A percentile compares a stretch with the other conserved stretches of the same genome.
phyloP scores from a whole-genome alignment of 2,329 filamentous ascomycete species.

The Fusarium redolens region DNA sequence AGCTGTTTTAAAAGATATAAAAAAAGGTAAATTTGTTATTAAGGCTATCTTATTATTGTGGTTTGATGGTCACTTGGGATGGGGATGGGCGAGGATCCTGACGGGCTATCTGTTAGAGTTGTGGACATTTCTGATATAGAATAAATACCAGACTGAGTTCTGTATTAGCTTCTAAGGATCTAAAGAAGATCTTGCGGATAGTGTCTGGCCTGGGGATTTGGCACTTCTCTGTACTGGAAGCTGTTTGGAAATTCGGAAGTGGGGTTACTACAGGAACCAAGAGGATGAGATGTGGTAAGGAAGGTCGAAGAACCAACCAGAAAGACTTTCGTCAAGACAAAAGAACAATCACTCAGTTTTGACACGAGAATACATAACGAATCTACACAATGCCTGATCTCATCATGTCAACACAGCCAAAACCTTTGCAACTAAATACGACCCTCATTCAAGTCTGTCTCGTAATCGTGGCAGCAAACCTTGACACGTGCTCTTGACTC shows the following conservation, averaged over 20 bases:
- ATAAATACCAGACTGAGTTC: rapidly evolving
- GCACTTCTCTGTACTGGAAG: rapidly evolving
- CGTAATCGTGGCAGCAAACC: too few species aligned
- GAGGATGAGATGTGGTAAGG: too few species aligned
- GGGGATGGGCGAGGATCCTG: conserved; percentile 9
- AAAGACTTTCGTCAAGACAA: too few species aligned
- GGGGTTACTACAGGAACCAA: too few species aligned
- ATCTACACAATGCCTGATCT: too few species aligned
- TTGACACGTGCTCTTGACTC: too few species aligned
- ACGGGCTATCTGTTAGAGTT: conserved; percentile 17
- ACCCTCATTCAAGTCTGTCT: too few species aligned
- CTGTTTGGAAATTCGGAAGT: neutral
- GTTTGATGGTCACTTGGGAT: neutral
- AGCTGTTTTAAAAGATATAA: neutral
- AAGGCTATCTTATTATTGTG: neutral
- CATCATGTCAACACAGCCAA: too few species aligned
- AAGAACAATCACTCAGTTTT: too few species aligned
- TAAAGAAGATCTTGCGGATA: neutral
- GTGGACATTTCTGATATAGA: neutral
- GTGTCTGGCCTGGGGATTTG: neutral
- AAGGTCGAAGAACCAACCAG: too few species aligned
- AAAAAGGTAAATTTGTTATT: neutral
- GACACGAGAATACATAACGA: too few species aligned
- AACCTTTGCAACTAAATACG: too few species aligned
- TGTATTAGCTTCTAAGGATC: rapidly evolving